These are phyloP conservation scores for Russula abietina DNA, from an alignment of 768 basidiomycete species.

Conservation along the genomic window DNA sequence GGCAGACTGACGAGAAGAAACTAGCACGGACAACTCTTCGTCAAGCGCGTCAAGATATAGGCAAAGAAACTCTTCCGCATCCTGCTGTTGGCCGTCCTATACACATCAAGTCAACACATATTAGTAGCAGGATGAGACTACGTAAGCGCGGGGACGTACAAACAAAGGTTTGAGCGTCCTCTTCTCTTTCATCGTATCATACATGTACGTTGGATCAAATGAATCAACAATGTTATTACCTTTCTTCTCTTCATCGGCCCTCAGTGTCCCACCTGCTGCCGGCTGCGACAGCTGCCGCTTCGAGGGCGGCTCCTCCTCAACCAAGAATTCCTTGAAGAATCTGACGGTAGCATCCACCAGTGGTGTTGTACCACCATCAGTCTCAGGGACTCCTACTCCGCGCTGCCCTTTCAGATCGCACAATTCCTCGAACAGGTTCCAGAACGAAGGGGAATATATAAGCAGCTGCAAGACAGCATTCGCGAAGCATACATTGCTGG, in stretches of 20 bases:
- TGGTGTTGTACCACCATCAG: constrained; percentile 37
- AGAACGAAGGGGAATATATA: constrained; percentile 81
- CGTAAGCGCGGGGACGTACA: constrained; percentile 39
- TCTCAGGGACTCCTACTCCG: constrained; percentile 30
- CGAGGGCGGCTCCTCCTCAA: constrained; percentile 29
- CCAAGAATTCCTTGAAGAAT: constrained; percentile 73
- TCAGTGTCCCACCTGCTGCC: constrained; percentile 32
- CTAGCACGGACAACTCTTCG: no score
- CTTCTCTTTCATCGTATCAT: constrained; percentile 90
- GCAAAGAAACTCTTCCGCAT: no score
- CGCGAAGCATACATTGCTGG: constrained; percentile 96
- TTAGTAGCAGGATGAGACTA: neutral
- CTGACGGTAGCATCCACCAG: constrained; percentile 61
- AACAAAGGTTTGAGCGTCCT: constrained; percentile 90
- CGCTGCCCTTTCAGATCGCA: constrained; percentile 41
- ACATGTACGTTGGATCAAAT: constrained; percentile 83
- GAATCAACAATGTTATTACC: constrained; percentile 54
- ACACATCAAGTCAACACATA: no score
- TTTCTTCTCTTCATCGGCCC: constrained; percentile 38
- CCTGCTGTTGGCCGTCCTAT: no score
- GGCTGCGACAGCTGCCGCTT: neutral
- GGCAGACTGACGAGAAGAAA: no score
- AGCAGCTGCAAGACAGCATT: constrained; percentile 90
- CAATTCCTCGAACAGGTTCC: constrained; percentile 66
- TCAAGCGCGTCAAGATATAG: no score